Base-by-base conservation (phyloP, 2,329 filamentous ascomycete genomes). In the Dactylonectria macrodidyma region DNA sequence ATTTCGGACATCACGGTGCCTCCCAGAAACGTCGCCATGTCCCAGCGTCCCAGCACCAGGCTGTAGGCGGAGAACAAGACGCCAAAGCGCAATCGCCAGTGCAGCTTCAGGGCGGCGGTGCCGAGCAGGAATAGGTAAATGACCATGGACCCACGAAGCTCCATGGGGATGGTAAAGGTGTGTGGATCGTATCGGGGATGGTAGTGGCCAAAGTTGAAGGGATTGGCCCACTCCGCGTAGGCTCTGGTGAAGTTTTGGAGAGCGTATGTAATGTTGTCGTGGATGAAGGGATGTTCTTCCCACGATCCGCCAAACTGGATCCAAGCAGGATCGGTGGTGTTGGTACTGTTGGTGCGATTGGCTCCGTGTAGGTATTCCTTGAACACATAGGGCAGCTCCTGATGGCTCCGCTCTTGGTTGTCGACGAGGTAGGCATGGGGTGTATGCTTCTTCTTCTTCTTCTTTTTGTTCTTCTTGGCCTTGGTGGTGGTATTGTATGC, bases 131-230 rank as follows among this genome's bases (percentile, higher is more conserved):
- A 82, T 12, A 82, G 66, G 74, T 83, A 83, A 38, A 83, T 62
- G 34, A 82, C 67, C 77, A 83, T 82, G 1, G 81, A 83, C 1
- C 81, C 81, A 3, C 81, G 79, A 4, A 83, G 73, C 55, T 83
- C 81, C 77, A 83, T 82, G 2, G 81, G 81, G 22, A 83, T 83
- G 4, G 81, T 83, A 52, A 80, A 83, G 0, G 80, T 82, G 59
- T 83, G 81, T 7, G 81, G 81, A 60, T 83, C 81, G 64, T 83
- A 83, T 6, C 81, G 80, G 11, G 80, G 73, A 55, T 83, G 79
- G 48, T 81, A 81, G 34, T 81, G 78, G 6, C 77, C 77, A 55
- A 81, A 82, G 70, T 79, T 81, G 75, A 82, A 83, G 1, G 80
- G 80, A 48, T 83, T 83, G 11, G 79, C 81, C 81, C 81, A 83